Base-by-base conservation (phyloP, 495 filamentous ascomycete species). In the Xylaria bambusicola region DNA sequence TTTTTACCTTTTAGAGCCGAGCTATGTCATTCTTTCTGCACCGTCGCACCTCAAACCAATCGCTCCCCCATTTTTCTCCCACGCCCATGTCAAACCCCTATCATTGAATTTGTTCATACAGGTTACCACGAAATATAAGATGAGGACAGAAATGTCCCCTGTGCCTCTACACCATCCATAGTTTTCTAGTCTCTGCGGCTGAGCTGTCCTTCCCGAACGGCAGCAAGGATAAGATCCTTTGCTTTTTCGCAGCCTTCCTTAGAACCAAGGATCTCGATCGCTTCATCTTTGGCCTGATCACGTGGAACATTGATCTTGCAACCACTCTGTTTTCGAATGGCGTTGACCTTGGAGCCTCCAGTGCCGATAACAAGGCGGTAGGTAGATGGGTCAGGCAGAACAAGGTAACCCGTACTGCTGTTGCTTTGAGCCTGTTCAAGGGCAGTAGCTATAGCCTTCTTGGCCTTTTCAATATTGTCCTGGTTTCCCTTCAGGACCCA, bases 271-370 rank as follows among this genome's bases (percentile, higher is more conserved):
- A 98, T 86, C 75, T 96, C 90, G 67, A 98, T 97, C 2, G 93
- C 90, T 68, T 96, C 92, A 7, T 80, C 83, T 65, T 81, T 84
- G 38, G 81, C 82, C 64, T 93, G 86, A 68, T 90, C 88, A 61
- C 88, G 85, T 41, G 94, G 94, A 46, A 98, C 91, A 36, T 88
- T 91, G 72, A 99, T 93, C 70, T 87, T 88, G 78, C 92, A 96
- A 27, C 89, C 91, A 44, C 92, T 97, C 77, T 93, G 85, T 74
- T 89, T 91, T 56, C 95, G 86, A 70, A 99, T 97, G 9, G 82
- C 75, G 72, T 96, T 97, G 74, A 99, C 92, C 71, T 92, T 90
- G 71, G 84, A 88, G 58, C 94, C 95, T 47, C 89, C 88, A 66
- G 86, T 88, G 21, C 94, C 94, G 57, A 99, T 90, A 40, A 99